Evolutionary conservation across 2,329 filamentous ascomycete genomes (phyloP).

Genomic region (Exophiala sp.): DNA sequence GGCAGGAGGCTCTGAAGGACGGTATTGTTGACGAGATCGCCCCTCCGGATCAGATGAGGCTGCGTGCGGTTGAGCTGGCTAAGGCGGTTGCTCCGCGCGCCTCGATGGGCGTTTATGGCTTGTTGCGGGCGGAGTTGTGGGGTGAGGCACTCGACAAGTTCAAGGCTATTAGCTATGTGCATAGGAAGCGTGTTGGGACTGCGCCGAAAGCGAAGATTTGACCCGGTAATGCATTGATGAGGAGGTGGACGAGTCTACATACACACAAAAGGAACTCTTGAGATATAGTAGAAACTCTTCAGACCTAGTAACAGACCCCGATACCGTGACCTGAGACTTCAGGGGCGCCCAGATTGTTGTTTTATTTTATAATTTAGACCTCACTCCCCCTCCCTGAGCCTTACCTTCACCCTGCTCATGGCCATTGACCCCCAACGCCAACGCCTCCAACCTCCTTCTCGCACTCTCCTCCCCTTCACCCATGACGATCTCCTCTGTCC

Average conservation of each 20-base stretch:
- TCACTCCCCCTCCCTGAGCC: too few relatives aligned
- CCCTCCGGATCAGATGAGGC: constrained; percentile 46
- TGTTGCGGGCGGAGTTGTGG: constrained; percentile 49
- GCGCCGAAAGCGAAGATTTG: constrained; percentile 47
- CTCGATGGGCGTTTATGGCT: constrained; percentile 43
- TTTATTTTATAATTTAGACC: constrained; percentile 21
- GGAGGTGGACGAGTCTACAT: too few relatives aligned
- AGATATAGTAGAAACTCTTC: too few relatives aligned
- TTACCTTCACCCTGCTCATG: constrained; percentile 24
- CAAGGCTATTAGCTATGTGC: constrained; percentile 49
- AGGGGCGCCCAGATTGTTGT: constrained; percentile 10
- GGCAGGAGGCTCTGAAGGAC: constrained; percentile 46
- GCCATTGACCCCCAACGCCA: constrained; percentile 22
- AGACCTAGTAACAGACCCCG: too few relatives aligned
- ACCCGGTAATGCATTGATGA: too few relatives aligned
- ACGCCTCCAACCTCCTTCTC: constrained; percentile 21
- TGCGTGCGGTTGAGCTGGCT: constrained; percentile 43
- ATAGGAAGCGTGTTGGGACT: constrained; percentile 41
- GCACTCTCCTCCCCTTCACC: constrained; percentile 39
- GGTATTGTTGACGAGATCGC: constrained; percentile 51
- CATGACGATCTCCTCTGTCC: constrained; percentile 46
- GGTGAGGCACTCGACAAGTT: constrained; percentile 50
- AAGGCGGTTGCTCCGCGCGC: constrained; percentile 38
- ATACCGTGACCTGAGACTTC: too few relatives aligned
- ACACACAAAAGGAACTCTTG: too few relatives aligned